Conservation (phyloP, 768 basidiomycete genomes). For the Leccinum aurantiacum region DNA sequence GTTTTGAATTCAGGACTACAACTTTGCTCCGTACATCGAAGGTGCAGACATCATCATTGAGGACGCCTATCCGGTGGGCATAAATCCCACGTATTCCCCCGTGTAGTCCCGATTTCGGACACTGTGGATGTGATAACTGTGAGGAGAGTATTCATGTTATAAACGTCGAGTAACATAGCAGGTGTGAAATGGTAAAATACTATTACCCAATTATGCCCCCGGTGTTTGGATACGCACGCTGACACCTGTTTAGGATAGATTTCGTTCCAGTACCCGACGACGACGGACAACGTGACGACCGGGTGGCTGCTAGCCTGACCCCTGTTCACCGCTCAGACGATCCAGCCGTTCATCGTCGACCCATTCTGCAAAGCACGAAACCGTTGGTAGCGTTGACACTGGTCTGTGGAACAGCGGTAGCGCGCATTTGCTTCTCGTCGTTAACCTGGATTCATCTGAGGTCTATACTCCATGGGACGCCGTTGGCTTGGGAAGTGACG, state of each 20-base stretch:
- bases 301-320: slow-evolving; percentile 10
- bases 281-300: slow-evolving; percentile 21
- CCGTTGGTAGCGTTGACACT: slow-evolving; percentile 21
- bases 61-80: slow-evolving; percentile 38
- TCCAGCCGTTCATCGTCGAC: slow-evolving; percentile 27
- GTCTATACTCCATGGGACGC: slow-evolving; percentile 18
- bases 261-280: slow-evolving; percentile 30
- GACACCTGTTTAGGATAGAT: slow-evolving; percentile 23
- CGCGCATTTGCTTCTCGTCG: slow-evolving; percentile 22
- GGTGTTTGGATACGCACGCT: background rate
- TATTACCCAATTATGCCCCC: no score
- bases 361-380: slow-evolving; percentile 2
- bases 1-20: slow-evolving; percentile 48
- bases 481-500: slow-evolving; percentile 19
- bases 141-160: slow-evolving; percentile 48
- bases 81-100: slow-evolving; percentile 61
- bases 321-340: background rate
- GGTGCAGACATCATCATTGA: slow-evolving; percentile 73
- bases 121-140: slow-evolving; percentile 75
- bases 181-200: no score
- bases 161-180: no score
- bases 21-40: slow-evolving; percentile 54
- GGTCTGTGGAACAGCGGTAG: slow-evolving; percentile 25
- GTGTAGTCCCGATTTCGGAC: slow-evolving; percentile 64
- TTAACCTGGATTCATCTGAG: slow-evolving; percentile 1